Base-by-base conservation (phyloP, 495 filamentous ascomycete genomes). In the Hypoxylon rickii region DNA sequence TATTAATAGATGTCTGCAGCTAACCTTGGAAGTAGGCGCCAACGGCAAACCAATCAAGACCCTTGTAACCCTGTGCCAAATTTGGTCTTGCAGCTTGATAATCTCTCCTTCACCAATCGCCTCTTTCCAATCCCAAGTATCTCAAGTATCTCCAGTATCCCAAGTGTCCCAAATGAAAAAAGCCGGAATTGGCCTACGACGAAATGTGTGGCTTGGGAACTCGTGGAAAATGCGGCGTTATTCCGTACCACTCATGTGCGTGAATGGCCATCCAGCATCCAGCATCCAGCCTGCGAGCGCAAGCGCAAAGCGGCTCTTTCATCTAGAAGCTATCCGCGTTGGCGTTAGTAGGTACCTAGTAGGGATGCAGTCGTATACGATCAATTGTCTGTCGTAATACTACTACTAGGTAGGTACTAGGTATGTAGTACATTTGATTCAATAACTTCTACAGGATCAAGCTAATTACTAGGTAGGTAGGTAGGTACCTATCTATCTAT, bases 1-100 rank as follows among this genome's bases (percentile, higher is more conserved):
- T 69, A 69, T 62, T 62, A 69, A 69, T 69, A 69, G 66, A 42
- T 33, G 17, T 58, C 51, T 65, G 64, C 66, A 67, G 46, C 51
- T 36, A 48, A n/a, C n/a, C n/a, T n/a, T n/a, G n/a, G n/a, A n/a
- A 55, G 56, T 62, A 56, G 66, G 66, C 66, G 66, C 66, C 52
- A 63, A 69, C 7, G 29, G 8, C 39, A 19, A 44, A 24, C 66
- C 57, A 69, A 69, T 69, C 66, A 67, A 19, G 29, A 11, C 18
- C 12, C 26, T 36, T 18, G 32, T 55, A 11, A 16, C 12, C 26
- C 31, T 18, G 32, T 55, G 51, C 51, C 64, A 63, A 61, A 66
- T 61, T 66, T 68, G 62, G 65, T 45, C 44, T 56, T 62, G 51
- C 51, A 65, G 58, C 58, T n/a, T 59, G 54, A 62, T 68, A 62